Conservation (phyloP, 495 filamentous ascomycete genomes). For the Lasiosphaeria hispida region DNA sequence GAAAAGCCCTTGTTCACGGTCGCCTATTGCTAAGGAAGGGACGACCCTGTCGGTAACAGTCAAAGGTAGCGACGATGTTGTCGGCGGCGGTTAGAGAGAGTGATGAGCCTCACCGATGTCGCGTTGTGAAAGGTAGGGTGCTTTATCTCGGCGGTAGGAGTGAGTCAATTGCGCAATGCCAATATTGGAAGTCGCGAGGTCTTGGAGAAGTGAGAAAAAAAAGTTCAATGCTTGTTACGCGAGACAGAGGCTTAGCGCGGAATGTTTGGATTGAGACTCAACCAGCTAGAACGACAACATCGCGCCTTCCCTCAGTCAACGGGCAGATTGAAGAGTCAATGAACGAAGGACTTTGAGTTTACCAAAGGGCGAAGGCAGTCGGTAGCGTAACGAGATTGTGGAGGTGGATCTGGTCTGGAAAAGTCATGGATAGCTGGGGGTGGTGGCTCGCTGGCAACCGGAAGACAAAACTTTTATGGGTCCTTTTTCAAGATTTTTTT, state of each 20-base stretch:
- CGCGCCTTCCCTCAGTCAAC: not conserved
- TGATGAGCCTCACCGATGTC: not conserved
- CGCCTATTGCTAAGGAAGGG: not conserved
- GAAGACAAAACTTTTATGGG: slow-evolving; percentile 1
- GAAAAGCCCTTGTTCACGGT: no score
- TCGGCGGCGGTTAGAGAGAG: not conserved
- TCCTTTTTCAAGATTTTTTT: not conserved
- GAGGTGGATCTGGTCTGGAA: slow-evolving; percentile 8
- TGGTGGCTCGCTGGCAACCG: not conserved
- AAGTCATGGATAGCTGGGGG: no score
- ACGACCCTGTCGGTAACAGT: no score
- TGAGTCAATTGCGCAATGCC: no score
- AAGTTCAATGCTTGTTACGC: no score
- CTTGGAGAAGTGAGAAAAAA: no score
- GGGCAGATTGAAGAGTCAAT: not conserved
- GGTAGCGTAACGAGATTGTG: not conserved
- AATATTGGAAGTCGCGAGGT: no score
- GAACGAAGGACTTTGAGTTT: not conserved
- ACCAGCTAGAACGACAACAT: not conserved
- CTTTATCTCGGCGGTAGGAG: no score
- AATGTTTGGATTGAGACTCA: no score
- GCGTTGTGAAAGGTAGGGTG: not conserved
- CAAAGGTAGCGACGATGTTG: no score
- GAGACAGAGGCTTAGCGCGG: no score
- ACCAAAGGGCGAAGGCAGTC: not conserved